phyloP scores from a whole-genome alignment of 2,329 filamentous ascomycete genomes.

The Stemphylium vesicarium region DNA sequence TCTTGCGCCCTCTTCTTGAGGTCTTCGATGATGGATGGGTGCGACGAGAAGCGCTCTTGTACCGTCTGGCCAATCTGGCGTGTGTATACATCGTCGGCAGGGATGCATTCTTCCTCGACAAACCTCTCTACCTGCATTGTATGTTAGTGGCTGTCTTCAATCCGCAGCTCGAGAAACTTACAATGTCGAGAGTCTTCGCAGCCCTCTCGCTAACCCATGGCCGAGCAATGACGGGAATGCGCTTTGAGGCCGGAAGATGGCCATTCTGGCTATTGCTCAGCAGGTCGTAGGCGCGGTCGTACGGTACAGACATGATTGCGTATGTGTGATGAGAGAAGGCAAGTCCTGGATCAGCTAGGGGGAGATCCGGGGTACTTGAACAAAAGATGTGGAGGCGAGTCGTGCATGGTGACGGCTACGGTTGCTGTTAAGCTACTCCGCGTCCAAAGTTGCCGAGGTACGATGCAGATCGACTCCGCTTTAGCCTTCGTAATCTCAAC shows the following conservation, averaged over 20 bases:
- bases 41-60: conserved; percentile 74
- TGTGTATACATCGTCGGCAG: conserved; percentile 77
- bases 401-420: conserved; percentile 30
- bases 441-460: conserved; percentile 33
- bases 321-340: background rate
- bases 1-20: conserved; percentile 83
- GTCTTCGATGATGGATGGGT: conserved; percentile 84
- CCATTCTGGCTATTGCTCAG: conserved; percentile 45
- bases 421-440: conserved; percentile 19
- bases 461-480: conserved; percentile 16
- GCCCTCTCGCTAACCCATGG: conserved; percentile 81
- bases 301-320: conserved; percentile 41
- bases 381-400: conserved; percentile 20
- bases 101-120: conserved; percentile 86
- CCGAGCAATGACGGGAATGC: conserved; percentile 64
- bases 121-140: conserved; percentile 79
- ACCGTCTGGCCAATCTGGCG: conserved; percentile 78
- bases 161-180: conserved; percentile 40
- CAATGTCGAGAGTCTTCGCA: conserved; percentile 80
- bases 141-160: background rate
- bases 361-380: conserved; percentile 27
- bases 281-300: conserved; percentile 32
- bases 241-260: conserved; percentile 57
- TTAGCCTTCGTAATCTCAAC: background rate
- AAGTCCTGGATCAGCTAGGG: background rate